Evolutionary conservation across 2,329 filamentous ascomycete species (phyloP), one percentile per base, ranked within the genome.

Genomic region (Emergomyces orientalis): DNA sequence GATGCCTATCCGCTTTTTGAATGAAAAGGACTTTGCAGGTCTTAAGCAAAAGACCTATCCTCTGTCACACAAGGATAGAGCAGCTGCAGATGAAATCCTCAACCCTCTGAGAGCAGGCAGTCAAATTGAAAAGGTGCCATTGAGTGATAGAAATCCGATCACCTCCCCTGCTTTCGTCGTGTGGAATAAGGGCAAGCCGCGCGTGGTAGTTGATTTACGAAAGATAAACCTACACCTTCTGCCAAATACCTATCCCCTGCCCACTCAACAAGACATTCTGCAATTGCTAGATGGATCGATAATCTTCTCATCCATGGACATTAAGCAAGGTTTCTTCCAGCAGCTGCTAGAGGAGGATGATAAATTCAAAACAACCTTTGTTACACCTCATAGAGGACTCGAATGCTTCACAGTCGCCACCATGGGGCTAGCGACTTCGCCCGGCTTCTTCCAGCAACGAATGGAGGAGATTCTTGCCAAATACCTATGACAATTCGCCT

Each of bases 321-420:
- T 62, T 0, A 19, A 25, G 4, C 27, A 62, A 45, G 51, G 60
- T 54, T 56, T 61, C 39, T 59, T 59, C n/a, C 56, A 59, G 25
- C 37, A 37, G 8, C n/a, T 8, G 0, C 22, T 59, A 0, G 27
- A 41, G 25, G 9, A 39, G 8, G 6, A 2, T 0, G 37, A 59
- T 32, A 4, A 22, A 1, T 59, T n/a, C 19, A 59, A 59, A 32
- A 41, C 9, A 0, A 30, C 9, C n/a, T 59, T 59, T 25, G 22
- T 59, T 1, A 59, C 27, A 3, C 11, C 27, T 1, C 27, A 59
- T 19, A 3, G 27, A 22, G 37, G n/a, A 1, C 9, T 37, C 1
- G 19, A 59, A 27, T 6, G 19, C 1, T 30, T 59, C 6, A 59
- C 30, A 19, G 56, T 59, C 14, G 13, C 9, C 7, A 59, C 9